phyloP scores from a whole-genome alignment of 352 stramenopile genomes.

The Globisporangium echinulatum region DNA sequence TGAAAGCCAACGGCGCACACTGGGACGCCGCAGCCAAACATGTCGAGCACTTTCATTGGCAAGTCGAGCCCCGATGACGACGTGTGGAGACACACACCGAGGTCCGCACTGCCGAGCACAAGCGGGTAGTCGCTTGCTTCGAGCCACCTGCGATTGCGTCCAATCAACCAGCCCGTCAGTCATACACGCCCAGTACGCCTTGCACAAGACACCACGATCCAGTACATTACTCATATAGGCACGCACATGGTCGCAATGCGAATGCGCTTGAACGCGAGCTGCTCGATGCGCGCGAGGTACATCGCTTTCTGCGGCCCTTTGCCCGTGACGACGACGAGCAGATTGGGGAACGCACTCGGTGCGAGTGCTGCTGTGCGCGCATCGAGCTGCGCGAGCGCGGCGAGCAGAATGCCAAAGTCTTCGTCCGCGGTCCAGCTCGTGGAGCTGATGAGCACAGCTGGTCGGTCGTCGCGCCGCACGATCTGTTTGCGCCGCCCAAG shows the following conservation, averaged over 20 bases:
- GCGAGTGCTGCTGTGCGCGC: conserved; percentile 32
- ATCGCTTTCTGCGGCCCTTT: conserved; percentile 94
- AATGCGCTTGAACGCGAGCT: conserved; percentile 72
- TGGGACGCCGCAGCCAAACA: conserved; percentile 97
- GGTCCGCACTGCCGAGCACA: conserved; percentile 91
- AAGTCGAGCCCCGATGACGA: conserved; percentile 97
- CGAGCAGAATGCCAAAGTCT: conserved; percentile 97
- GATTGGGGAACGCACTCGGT: conserved; percentile 51
- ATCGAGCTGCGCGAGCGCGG: conserved; percentile 85
- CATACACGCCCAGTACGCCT: too few relatives aligned
- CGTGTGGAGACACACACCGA: conserved; percentile 98
- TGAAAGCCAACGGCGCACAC: conserved; percentile 95
- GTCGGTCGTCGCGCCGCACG: conserved; percentile 39
- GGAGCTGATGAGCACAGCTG: conserved; percentile 87
- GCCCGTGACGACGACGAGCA: conserved; percentile 95
- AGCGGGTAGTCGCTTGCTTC: conserved; percentile 95
- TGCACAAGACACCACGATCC: too few relatives aligned
- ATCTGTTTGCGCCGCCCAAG: conserved; percentile 25
- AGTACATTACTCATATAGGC: too few relatives aligned
- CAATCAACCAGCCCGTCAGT: too few relatives aligned
- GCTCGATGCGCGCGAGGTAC: conserved; percentile 81
- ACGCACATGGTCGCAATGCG: conserved; percentile 82
- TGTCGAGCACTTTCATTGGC: conserved; percentile 99
- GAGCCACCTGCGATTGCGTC: conserved; percentile 79
- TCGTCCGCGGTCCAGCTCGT: conserved; percentile 99